Evolutionary conservation across 345 rosid species (phyloP).

Genomic region (Pistacia vera): DNA sequence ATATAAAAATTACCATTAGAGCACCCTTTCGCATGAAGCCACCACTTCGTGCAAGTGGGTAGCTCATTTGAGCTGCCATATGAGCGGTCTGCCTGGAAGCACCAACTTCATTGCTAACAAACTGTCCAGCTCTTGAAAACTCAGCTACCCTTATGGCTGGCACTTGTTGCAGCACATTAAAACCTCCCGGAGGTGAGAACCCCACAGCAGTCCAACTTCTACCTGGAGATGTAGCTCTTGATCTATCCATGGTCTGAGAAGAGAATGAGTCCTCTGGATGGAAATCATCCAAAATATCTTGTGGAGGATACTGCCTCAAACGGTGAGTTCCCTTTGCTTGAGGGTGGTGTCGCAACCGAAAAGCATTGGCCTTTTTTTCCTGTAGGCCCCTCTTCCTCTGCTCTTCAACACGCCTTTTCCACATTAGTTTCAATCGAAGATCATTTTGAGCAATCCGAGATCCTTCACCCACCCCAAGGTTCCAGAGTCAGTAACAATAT

Average conservation of each 20-base stretch:
- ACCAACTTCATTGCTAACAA: constrained; percentile 9
- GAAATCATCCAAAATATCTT: constrained; percentile 8
- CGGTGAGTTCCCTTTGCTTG: constrained; percentile 19
- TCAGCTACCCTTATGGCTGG: constrained; percentile 17
- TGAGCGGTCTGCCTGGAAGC: constrained; percentile 12
- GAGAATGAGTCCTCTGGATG: constrained; percentile 25
- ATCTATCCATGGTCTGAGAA: constrained; percentile 23
- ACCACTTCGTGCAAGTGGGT: constrained; percentile 13
- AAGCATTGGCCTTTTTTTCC: constrained; percentile 18
- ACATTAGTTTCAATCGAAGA: constrained; percentile 36
- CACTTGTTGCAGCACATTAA: constrained; percentile 24
- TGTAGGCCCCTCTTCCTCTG: constrained; percentile 6
- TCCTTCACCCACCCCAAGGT: constrained; percentile 31
- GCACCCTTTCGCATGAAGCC: constrained; percentile 23
- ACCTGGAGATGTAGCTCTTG: constrained; percentile 36
- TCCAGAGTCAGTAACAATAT: constrained; percentile 14
- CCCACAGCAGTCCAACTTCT: constrained; percentile 15
- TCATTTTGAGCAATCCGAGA: constrained; percentile 33
- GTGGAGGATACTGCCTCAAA: constrained; percentile 14
- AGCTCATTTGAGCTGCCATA: constrained; percentile 17
- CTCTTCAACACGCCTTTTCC: constrained; percentile 18
- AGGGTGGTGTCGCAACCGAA: constrained; percentile 20
- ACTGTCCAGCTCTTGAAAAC: constrained; percentile 9
- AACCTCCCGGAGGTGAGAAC: constrained; percentile 26
- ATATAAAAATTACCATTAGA: constrained; percentile 33